These are phyloP conservation scores for Colletotrichum cereale DNA, from an alignment of 2,329 filamentous ascomycete genomes.

Conservation along the genomic window DNA sequence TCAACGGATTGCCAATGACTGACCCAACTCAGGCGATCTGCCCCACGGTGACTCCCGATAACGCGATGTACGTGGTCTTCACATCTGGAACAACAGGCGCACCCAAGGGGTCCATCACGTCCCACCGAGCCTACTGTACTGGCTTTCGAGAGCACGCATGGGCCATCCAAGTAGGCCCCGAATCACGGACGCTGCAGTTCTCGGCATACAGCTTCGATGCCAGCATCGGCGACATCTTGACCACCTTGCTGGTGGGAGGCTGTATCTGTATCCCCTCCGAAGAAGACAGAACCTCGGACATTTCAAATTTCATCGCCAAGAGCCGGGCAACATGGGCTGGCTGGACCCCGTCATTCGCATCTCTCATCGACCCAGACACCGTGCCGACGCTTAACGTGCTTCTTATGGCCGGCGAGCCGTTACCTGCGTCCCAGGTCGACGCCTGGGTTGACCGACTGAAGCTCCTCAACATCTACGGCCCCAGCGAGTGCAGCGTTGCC, in stretches of 20 bases:
- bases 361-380: neutral
- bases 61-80: slow-evolving; percentile 57
- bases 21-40: neutral
- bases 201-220: neutral
- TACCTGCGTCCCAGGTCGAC: neutral
- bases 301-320: neutral
- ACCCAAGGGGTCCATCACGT: slow-evolving; percentile 52
- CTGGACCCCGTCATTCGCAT: neutral
- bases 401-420: neutral
- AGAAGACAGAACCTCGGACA: neutral
- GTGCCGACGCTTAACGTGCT: neutral
- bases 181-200: neutral
- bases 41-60: slow-evolving; percentile 11
- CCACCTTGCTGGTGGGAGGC: neutral
- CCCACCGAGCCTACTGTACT: neutral
- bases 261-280: neutral
- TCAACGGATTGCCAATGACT: neutral
- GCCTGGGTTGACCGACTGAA: neutral
- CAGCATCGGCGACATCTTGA: neutral
- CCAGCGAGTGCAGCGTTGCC: neutral
- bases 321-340: neutral
- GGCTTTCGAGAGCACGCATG: neutral
- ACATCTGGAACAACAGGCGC: slow-evolving; percentile 66
- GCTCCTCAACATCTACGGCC: neutral
- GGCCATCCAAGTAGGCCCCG: neutral